A percentile compares a stretch with the other conserved stretches of the same genome.
Conservation (phyloP, 352 stramenopile genomes). For the Vaucheria bursata region DNA sequence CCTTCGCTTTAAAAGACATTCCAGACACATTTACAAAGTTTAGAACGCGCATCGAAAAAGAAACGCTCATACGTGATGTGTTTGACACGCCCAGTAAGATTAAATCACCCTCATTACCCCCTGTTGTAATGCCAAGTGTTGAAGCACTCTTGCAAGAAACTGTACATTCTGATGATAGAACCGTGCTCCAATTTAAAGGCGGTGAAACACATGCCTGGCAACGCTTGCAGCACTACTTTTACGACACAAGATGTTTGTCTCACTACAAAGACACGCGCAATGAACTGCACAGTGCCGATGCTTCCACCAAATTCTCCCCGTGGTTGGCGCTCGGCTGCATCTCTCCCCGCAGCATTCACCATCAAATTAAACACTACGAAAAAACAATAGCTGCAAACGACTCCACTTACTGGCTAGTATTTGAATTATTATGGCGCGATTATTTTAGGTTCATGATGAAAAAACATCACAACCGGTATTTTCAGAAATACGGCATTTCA, state of each 20-base stretch:
- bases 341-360: conserved; percentile 59
- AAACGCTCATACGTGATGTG: too few relatives aligned
- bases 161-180: conserved; percentile 43
- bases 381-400: conserved; percentile 27
- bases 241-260: conserved; percentile 57
- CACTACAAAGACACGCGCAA: conserved; percentile 74
- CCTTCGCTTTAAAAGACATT: background rate
- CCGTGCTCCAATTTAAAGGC: conserved; percentile 58
- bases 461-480: conserved; percentile 62
- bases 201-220: conserved; percentile 60
- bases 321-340: conserved; percentile 70
- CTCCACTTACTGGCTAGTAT: conserved; percentile 49
- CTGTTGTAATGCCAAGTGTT: too few relatives aligned
- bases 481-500: conserved; percentile 57
- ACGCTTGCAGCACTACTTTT: conserved; percentile 66
- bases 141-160: too few relatives aligned
- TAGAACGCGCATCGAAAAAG: background rate
- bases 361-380: conserved; percentile 62
- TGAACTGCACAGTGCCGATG: conserved; percentile 64
- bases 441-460: conserved; percentile 69
- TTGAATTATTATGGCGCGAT: conserved; percentile 56
- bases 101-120: too few relatives aligned
- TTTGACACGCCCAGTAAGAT: too few relatives aligned
- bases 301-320: conserved; percentile 69
- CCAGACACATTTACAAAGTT: conserved; percentile 11